Base-by-base conservation (phyloP, 495 filamentous ascomycete species). In the Aspergillus conjunctus region DNA sequence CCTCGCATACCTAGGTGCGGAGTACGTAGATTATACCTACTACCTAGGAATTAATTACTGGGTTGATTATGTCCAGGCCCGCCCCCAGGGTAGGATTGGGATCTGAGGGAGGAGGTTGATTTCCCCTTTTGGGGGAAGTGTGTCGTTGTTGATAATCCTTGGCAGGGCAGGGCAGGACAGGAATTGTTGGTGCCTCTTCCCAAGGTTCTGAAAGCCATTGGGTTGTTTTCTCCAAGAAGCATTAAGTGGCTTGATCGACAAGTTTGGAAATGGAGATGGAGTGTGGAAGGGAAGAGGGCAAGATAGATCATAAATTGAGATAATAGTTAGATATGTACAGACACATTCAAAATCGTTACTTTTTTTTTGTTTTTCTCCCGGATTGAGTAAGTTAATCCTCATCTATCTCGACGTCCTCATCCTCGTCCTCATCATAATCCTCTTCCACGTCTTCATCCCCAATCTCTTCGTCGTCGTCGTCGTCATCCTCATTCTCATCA, bases 401-500 rank as follows among this genome's bases (percentile, higher is more conserved):
- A 18, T 62, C 58, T 49, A 58, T 58, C 2, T 20, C 31, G 11
- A 54, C 51, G 2, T 56, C 54, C 43, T 46, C 58, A 51, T 67
- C 51, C 22, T 62, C 37, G 14, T 61, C 65, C 10, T 68, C 64
- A 0, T 65, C 59, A 0, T 68, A 66, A 18, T 64, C 62, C 1
- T 67, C 68, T 10, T 62, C 66, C 4, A 59, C 68, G 15, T 69
- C 73, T 12, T 66, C 67, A 31, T 67, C 67, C 12, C 64, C 69
- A 48, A 66, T 64, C 11, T 30, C 62, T 9, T 59, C 66, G 1
- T 71, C 72, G 7, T 76, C 72, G 8, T 75, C 71, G 0, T 79
- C 77, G 7, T 77, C 73, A 7, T 73, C 74, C 20, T 77, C 76
- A 26, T 68, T 66, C 6, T 78, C 79, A 15, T 73, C 75, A 59